Percentiles rank a stretch among this genome's conserved stretches.
Evolutionary conservation across 306 rosid genomes (phyloP).

Genomic region (Malus domestica): DNA sequence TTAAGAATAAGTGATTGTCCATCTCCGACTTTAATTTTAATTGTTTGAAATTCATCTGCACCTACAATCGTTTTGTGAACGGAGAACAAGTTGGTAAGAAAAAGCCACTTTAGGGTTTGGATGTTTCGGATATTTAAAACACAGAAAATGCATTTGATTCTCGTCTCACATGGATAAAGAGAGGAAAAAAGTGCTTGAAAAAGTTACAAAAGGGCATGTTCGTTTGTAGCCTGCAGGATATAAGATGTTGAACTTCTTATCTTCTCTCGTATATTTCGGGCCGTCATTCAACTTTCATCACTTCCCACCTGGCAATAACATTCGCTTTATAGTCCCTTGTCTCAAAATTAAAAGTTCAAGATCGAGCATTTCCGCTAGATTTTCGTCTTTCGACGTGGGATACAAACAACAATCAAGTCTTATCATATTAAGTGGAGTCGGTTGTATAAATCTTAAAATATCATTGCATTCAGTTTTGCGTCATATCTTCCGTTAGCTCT

Average conservation of each 20-base stretch:
- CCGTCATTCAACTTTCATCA: constrained; percentile 8
- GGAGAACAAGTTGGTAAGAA: too few species aligned
- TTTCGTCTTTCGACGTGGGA: neutral
- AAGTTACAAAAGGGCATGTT: constrained; percentile 29
- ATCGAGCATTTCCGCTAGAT: too few species aligned
- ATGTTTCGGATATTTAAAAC: neutral
- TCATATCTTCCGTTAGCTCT: rapidly evolving
- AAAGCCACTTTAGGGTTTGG: neutral
- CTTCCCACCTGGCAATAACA: neutral
- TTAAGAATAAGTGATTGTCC: neutral
- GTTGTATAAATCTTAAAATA: rapidly evolving
- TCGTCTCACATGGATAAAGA: constrained; percentile 33
- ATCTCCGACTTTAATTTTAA: neutral
- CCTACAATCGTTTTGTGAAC: too few species aligned
- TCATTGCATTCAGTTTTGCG: rapidly evolving
- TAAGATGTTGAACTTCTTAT: constrained; percentile 3
- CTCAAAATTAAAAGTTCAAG: neutral
- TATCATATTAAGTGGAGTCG: rapidly evolving
- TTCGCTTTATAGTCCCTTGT: rapidly evolving
- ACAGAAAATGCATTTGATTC: constrained; percentile 19
- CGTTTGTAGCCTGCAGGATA: constrained; percentile 24
- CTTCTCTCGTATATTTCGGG: neutral
- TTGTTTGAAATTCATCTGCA: too few species aligned
- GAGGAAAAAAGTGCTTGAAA: constrained; percentile 16
- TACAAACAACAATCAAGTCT: neutral